Conservation (phyloP, 2,329 filamentous ascomycete genomes). For the Aspergillus unguis region DNA sequence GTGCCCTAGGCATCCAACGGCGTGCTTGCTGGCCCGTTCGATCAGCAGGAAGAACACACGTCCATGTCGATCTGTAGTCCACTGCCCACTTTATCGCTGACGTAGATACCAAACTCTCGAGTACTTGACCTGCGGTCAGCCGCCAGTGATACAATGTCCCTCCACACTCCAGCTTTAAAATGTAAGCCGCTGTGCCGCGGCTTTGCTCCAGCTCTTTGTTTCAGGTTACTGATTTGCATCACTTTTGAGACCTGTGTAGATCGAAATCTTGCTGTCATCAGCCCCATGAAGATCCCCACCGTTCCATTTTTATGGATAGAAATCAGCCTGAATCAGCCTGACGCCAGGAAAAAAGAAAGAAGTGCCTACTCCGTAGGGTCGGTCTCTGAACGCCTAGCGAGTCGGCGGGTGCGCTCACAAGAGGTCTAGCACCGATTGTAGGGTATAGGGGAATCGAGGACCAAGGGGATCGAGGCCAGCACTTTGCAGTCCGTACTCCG, state of each 20-base stretch:
- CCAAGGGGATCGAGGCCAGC: too few relatives aligned
- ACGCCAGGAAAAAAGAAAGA: background rate
- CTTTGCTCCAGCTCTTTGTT: background rate
- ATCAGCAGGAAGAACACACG: background rate
- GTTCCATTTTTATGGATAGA: background rate
- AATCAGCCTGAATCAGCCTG: too few relatives aligned
- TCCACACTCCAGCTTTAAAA: background rate
- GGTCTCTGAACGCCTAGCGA: too few relatives aligned
- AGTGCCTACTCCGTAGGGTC: background rate
- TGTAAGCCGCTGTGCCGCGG: background rate
- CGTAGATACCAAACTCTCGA: too few relatives aligned
- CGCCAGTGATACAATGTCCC: background rate
- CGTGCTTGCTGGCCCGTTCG: background rate
- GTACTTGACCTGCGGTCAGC: background rate
- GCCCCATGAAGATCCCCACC: constrained; percentile 1
- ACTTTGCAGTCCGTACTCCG: too few relatives aligned
- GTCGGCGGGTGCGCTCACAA: too few relatives aligned
- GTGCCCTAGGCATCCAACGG: background rate
- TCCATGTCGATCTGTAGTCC: background rate
- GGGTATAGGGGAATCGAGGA: background rate
- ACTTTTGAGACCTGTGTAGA: background rate
- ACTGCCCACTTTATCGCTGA: background rate
- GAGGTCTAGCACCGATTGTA: background rate
- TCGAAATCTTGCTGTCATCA: constrained; percentile 4
- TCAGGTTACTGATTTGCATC: constrained; percentile 3